These are phyloP conservation scores for Cyclotella distinguenda DNA, from an alignment of 108 stramenopile species.

Conservation along the genomic window DNA sequence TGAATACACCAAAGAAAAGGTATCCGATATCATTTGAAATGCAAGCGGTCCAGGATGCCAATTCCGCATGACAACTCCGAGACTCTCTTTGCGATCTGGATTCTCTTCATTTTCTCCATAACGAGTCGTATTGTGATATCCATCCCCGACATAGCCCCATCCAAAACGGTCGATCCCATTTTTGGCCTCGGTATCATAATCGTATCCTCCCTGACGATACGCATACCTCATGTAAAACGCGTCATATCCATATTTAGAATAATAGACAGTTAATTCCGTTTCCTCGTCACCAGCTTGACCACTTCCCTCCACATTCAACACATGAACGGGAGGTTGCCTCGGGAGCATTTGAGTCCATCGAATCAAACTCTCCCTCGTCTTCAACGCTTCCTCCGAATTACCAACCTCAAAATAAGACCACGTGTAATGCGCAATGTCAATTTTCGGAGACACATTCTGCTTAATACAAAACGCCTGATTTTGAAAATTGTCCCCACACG, in stretches of 20 bases:
- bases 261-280: conserved; percentile 20
- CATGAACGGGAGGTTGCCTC: conserved; percentile 39
- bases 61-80: conserved; percentile 50
- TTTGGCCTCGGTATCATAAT: conserved; percentile 38
- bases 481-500: conserved; percentile 42
- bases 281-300: conserved; percentile 5
- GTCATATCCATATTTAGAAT: conserved; percentile 49
- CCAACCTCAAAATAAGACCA: conserved; percentile 56
- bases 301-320: conserved; percentile 34
- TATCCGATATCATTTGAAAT: conserved; percentile 49
- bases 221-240: conserved; percentile 47
- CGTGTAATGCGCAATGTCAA: conserved; percentile 52
- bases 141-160: conserved; percentile 49
- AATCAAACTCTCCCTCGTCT: conserved; percentile 33
- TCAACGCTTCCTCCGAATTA: not conserved
- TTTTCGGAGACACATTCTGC: conserved; percentile 44
- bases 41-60: conserved; percentile 50
- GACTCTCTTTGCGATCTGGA: conserved; percentile 36
- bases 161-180: conserved; percentile 29
- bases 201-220: conserved; percentile 33
- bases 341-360: conserved; percentile 50
- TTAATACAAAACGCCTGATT: conserved; percentile 51
- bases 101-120: conserved; percentile 48
- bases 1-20: conserved; percentile 48
- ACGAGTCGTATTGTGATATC: conserved; percentile 48